Percentiles rank a stretch among this genome's conserved stretches.
Evolutionary conservation across 352 stramenopile genomes (phyloP).

Genomic region (Globisporangium sylvaticum): DNA sequence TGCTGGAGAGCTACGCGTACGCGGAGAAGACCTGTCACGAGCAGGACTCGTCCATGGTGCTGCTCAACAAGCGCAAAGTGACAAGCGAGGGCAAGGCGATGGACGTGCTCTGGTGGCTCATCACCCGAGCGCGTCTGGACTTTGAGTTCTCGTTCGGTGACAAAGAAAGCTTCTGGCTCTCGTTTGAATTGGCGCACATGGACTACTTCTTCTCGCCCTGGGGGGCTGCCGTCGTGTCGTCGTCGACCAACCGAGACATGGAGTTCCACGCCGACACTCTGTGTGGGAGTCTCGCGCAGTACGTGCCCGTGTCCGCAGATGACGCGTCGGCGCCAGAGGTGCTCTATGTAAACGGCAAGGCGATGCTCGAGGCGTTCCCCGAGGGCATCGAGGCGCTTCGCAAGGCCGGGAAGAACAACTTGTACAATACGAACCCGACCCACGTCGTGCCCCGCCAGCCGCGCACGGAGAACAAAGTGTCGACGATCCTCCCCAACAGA

Average conservation of each 20-base stretch:
- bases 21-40: slow-evolving; percentile 44
- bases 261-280: slow-evolving; percentile 31
- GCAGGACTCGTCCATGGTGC: slow-evolving; percentile 58
- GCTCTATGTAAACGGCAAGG: slow-evolving; percentile 48
- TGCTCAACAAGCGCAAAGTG: slow-evolving; percentile 23
- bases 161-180: slow-evolving; percentile 50
- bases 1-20: slow-evolving; percentile 40
- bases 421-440: slow-evolving; percentile 18
- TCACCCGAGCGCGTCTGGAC: slow-evolving; percentile 28
- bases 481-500: background rate
- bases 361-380: slow-evolving; percentile 38
- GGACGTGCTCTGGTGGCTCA: slow-evolving; percentile 33
- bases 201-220: slow-evolving; percentile 53
- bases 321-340: slow-evolving; percentile 20
- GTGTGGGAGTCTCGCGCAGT: slow-evolving; percentile 44
- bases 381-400: slow-evolving; percentile 20
- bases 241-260: slow-evolving; percentile 33
- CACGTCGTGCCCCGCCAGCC: slow-evolving; percentile 11
- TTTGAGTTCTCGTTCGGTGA: slow-evolving; percentile 41
- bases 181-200: slow-evolving; percentile 44
- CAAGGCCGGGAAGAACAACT: slow-evolving; percentile 7
- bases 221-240: slow-evolving; percentile 33
- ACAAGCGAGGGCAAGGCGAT: slow-evolving; percentile 21
- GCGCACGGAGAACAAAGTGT: slow-evolving; percentile 1
- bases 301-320: slow-evolving; percentile 15